Conservation (phyloP, 495 filamentous ascomycete species). For the Cercophora sp. region DNA sequence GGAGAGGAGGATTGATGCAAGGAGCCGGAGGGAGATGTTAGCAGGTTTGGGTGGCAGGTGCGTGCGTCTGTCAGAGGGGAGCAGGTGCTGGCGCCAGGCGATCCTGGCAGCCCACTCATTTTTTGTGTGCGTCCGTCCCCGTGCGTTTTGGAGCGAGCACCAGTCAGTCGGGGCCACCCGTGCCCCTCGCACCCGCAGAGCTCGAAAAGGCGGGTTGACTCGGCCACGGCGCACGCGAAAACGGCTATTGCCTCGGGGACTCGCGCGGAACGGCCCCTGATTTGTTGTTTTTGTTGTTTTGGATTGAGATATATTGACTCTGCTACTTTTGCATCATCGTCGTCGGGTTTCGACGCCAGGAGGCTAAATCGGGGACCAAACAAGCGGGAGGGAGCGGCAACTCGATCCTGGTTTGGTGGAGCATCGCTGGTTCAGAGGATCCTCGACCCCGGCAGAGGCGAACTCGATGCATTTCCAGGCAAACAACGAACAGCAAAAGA, state of each 20-base stretch:
- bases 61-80: conserved; percentile 15
- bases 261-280: background rate
- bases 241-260: background rate
- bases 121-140: conserved; percentile 22
- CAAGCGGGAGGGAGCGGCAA: too few species aligned
- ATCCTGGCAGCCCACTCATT: conserved; percentile 19
- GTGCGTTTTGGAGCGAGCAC: background rate
- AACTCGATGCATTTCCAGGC: too few species aligned
- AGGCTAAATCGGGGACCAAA: too few species aligned
- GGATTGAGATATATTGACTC: background rate
- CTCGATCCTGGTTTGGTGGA: too few species aligned
- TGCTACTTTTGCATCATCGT: background rate
- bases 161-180: background rate
- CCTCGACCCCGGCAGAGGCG: too few species aligned
- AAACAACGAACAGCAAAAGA: too few species aligned
- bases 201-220: too few species aligned
- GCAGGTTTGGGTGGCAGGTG: conserved; percentile 24
- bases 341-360: too few species aligned
- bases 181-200: too few species aligned
- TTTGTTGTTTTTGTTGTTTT: background rate
- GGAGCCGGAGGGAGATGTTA: conserved; percentile 19
- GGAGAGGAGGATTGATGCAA: conserved; percentile 16
- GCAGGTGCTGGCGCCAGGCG: conserved; percentile 7
- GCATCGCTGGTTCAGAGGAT: too few species aligned
- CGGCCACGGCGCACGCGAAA: too few species aligned